Conservation (phyloP, 1,139 yeast species). For the Martiniozyma asiatica region DNA sequence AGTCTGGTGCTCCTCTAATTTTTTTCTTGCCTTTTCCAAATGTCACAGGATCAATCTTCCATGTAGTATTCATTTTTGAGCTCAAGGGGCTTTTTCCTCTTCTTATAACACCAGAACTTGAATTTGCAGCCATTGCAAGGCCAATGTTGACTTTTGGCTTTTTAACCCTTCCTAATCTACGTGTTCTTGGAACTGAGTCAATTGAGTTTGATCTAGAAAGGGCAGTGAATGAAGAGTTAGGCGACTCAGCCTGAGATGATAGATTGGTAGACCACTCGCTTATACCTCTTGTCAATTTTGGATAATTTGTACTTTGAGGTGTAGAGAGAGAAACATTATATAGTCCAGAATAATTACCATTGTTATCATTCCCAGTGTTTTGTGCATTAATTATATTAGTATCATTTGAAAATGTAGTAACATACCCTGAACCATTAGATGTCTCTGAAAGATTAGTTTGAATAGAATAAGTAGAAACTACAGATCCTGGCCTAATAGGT, state of each 20-base stretch:
- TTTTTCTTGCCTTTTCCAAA: conserved; percentile 15
- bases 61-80: conserved; percentile 18
- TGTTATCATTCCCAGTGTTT: background rate
- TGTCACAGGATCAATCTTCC: conserved; percentile 14
- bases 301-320: conserved; percentile 10
- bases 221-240: conserved; percentile 21
- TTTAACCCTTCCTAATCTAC: conserved; percentile 14
- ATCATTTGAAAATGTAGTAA: conserved; percentile 24
- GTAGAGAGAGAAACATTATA: background rate
- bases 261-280: conserved; percentile 21
- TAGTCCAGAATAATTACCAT: no score
- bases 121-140: conserved; percentile 1
- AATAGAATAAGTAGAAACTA: conserved; percentile 20
- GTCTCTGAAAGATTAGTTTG: conserved; percentile 24
- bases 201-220: conserved; percentile 21
- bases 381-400: conserved; percentile 4
- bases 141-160: conserved; percentile 3
- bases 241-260: conserved; percentile 20
- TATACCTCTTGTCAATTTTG: conserved; percentile 17
- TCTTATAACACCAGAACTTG: conserved; percentile 25
- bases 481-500: conserved; percentile 22
- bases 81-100: conserved; percentile 28
- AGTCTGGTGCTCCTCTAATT: conserved; percentile 19
- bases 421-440: conserved; percentile 23
- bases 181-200: conserved; percentile 19